phyloP scores from a whole-genome alignment of 2,329 filamentous ascomycete genomes.

The Cladosporium phlei region DNA sequence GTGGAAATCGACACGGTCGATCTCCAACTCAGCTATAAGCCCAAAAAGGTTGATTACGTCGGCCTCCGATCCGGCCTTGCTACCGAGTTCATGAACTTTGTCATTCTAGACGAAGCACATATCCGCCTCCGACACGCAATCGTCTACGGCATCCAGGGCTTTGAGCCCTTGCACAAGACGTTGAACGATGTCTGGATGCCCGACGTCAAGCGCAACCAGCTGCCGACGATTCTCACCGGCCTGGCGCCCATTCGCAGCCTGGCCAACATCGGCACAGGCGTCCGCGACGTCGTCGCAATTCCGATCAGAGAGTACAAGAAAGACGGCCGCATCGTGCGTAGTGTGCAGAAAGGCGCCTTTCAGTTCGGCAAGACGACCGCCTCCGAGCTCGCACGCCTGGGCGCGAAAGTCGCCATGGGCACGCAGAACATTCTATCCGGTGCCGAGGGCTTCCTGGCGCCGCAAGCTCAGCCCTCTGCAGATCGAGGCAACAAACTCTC shows the following conservation, averaged over 20 bases:
- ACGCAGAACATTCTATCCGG: conserved; percentile 90
- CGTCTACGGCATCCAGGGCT: conserved; percentile 85
- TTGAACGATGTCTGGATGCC: conserved; percentile 97
- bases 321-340: conserved; percentile 86
- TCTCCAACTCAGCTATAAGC: conserved; percentile 92
- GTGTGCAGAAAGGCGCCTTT: conserved; percentile 82
- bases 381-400: conserved; percentile 87
- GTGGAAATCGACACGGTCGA: conserved; percentile 80
- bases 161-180: conserved; percentile 81
- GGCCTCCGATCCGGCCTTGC: conserved; percentile 89
- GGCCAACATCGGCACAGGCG: conserved; percentile 83
- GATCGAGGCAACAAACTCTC: conserved; percentile 16
- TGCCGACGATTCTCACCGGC: conserved; percentile 82
- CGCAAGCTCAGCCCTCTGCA: conserved; percentile 19
- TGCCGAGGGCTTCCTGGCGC: conserved; percentile 70
- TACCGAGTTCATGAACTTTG: conserved; percentile 98
- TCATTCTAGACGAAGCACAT: conserved; percentile 82
- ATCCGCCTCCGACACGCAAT: conserved; percentile 85
- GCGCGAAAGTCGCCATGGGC: conserved; percentile 89
- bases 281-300: conserved; percentile 80
- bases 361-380: conserved; percentile 92
- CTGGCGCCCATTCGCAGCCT: conserved; percentile 84
- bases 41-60: conserved; percentile 93
- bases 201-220: conserved; percentile 82
- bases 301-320: conserved; percentile 91